Evolutionary conservation across 2,329 filamentous ascomycete species (phyloP), one percentile per base, ranked within the genome.

Genomic region (Phyllosticta capitalensis): DNA sequence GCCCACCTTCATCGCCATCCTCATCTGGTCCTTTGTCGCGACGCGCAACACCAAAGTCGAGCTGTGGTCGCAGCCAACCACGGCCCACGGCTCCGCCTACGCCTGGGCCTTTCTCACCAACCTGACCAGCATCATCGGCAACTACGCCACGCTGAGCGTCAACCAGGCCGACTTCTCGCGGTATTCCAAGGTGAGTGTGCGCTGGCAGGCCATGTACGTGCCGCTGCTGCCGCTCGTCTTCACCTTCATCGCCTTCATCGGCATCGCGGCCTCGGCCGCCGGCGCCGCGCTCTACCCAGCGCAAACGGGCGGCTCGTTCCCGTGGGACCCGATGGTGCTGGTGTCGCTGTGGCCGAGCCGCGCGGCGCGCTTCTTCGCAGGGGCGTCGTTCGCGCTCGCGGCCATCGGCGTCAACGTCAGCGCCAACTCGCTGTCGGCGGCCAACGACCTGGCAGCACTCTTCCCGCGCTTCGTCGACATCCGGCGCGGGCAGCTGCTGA

Each of bases 21-120:
- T 87, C 65, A 80, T 83, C 52, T 87, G 84, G 83, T 80, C 80
- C 3, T 78, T 87, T 61, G 77, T 79, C 1, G 73, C 76, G 4
- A 81, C 81, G 55, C 79, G 81, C 3, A 79, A 79, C n/a, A 45
- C 17, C 5, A 45, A 45, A 4, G 70, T 69, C 0, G 75, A 79
- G 5, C 71, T 83, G 60, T 79, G 79, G 61, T 63, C 72, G 20
- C 75, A 79, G 56, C 75, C 73, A 20, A 65, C 76, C 3, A 78
- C 74, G 0, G 70, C 83, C 5, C 68, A 71, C 1, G 81, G 81
- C 0, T 75, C 75, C 19, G 71, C 75, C 45, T 83, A 83, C 63
- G 77, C 77, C 52, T 83, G 80, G 78, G 70, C 79, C 4, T 82
- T 80, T 26, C 62, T 82, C 64, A 78, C 78, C 58, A 76, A 73